Evolutionary conservation across 305 asterid species (phyloP), one percentile per base, ranked within the genome.

Genomic region (Rubia balearica): DNA sequence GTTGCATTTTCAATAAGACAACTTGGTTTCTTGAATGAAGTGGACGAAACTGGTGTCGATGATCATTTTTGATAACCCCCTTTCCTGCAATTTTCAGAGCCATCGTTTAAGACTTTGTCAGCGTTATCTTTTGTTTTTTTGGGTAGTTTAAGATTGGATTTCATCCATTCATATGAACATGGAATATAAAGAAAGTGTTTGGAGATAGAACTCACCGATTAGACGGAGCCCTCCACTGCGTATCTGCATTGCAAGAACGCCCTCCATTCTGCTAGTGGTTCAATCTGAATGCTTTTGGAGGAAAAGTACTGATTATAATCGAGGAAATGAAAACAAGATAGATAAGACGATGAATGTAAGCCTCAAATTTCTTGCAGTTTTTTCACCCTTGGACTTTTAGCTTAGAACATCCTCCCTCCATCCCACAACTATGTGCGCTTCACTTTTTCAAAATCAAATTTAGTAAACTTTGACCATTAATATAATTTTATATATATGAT

Each of bases 31-130:
- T 3, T 62, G 74, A 56, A 8, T 61, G 36, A 19, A 65, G 65
- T 13, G 63, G 68, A 22, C 17, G 11, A 41, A 62, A 16, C 51
- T 45, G 71, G 8, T 4, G 74, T 2, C 33, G 70, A 56, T 53
- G 14, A 7, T 63, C 72, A 8, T 53, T 48, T 33, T 49, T 65
- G 36, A n/a, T 55, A 6, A 13, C 12, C 1, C 55, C 66, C 51
- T 40, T 53, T 33, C 76, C 83, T 76, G 69, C 68, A 13, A 27
- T 9, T 11, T 61, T 36, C 67, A 61, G 22, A 17, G 36, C 3
- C 36, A 2, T 3, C 36, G 36, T 2, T 33, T n/a, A n/a, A n/a
- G n/a, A n/a, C n/a, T n/a, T n/a, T n/a, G n/a, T n/a, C n/a, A n/a
- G n/a, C n/a, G n/a, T n/a, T n/a, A n/a, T n/a, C n/a, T n/a, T n/a